Evolutionary conservation across 306 rosid genomes (phyloP).

Genomic region (Trifolium subterraneum): DNA sequence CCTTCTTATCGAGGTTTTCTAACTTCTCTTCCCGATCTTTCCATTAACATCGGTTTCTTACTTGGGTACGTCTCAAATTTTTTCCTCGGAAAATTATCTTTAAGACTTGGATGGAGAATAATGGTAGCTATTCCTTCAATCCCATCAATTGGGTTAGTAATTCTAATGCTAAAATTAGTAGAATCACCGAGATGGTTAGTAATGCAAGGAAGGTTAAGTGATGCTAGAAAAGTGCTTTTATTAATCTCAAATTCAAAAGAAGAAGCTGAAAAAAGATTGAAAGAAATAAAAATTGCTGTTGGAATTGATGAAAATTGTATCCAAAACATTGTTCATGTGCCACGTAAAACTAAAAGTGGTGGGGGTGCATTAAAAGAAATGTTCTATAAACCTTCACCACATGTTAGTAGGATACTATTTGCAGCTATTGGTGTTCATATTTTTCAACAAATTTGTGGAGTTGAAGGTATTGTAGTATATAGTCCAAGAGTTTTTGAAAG

Average conservation of each 20-base stretch:
- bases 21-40: constrained; percentile 64
- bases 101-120: constrained; percentile 73
- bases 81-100: constrained; percentile 49
- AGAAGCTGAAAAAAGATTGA: constrained; percentile 63
- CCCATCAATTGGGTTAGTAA: constrained; percentile 60
- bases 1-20: constrained; percentile 59
- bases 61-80: constrained; percentile 67
- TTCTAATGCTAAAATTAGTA: constrained; percentile 56
- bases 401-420: constrained; percentile 55
- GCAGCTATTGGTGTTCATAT: constrained; percentile 71
- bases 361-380: constrained; percentile 65
- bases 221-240: constrained; percentile 53
- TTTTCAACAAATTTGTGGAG: constrained; percentile 62
- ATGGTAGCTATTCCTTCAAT: constrained; percentile 71
- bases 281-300: constrained; percentile 60
- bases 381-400: constrained; percentile 52
- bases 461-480: constrained; percentile 61
- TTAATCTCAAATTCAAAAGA: constrained; percentile 53
- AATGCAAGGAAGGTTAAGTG: constrained; percentile 71
- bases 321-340: constrained; percentile 45
- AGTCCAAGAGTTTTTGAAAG: constrained; percentile 72
- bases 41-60: constrained; percentile 65
- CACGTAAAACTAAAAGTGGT: constrained; percentile 23
- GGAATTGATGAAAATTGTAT: constrained; percentile 59
- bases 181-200: constrained; percentile 92